Base-by-base conservation (phyloP, 371 early-diverging fungal species). In the Lichtheimia hyalospora region DNA sequence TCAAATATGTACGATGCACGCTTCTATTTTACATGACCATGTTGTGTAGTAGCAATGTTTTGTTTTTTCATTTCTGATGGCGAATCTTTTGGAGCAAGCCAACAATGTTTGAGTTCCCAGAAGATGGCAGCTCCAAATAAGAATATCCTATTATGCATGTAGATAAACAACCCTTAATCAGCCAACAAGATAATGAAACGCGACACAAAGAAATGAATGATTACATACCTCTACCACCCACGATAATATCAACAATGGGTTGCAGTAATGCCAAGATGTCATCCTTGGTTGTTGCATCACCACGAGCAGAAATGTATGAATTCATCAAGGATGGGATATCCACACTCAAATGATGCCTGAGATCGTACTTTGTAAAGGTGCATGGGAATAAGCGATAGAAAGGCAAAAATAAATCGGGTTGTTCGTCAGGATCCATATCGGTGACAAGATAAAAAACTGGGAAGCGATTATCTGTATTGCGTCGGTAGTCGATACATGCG, bases 201-300 rank as follows among this genome's bases (percentile, higher is more conserved):
- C 1, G 21, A 6, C 34, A 34, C n/a, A n/a, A n/a, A 8, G 8
- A 8, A 5, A 34, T 2, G 2, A 34, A 34, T 5, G 10, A 34
- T 61, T 71, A n/a, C n/a, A n/a, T n/a, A 71, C 72, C 61, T 67
- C 66, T 53, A 49, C 61, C 48, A 34, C 64, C 70, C 40, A 70
- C 54, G 12, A 70, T 42, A 12, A 73, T 58, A 23, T 73, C 70
- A 15, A 73, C 18, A n/a, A 73, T 40, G 8, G 67, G 62, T 6
- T 54, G 25, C 8, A 69, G 39, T 28, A 69, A 43, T 28, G 16
- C 27, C 23, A 68, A 52, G 43, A 61, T 58, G 15, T 72, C 62
- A 2, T 62, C 58, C 3, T 20, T 40, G 5, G 42, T 42, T 42
- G 56, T n/a, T 21, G 41, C 27, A 43, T 23, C 15, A n/a, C 10